Base-by-base conservation (phyloP, 139 green algal genomes). In the Chlorella sp. region DNA sequence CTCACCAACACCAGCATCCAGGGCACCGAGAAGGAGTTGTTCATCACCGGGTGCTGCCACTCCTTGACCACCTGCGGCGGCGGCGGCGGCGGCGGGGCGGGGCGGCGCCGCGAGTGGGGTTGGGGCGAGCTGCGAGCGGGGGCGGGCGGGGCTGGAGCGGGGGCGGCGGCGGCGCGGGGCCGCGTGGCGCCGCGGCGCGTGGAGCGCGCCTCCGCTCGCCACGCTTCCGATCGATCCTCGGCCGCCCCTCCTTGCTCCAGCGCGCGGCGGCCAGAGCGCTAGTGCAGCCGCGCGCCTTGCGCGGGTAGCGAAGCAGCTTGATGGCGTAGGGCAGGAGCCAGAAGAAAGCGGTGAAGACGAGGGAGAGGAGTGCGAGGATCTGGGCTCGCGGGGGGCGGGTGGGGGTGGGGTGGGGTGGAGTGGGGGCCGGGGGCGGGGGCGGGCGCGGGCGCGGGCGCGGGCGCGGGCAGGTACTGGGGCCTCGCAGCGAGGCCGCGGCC, bases 281-380 rank as follows among this genome's bases (percentile, higher is more conserved):
- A n/a, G n/a, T n/a, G n/a, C n/a, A n/a, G n/a, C n/a, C 11, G 25
- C 62, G 50, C 14, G 81, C 77, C 74, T 89, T 89, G n/a, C 75
- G 53, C 4, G 82, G 84, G 75, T 89, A 89, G 43, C 77, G 66
- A 41, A 84, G n/a, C 11, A 63, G 53, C 67, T 89, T 90, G 45
- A 79, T 3, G 12, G 75, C 2, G 68, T 85, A 89, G 8, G 84
- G 85, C 17, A 75, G 19, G 0, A 74, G 42, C n/a, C n/a, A n/a
- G 53, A 73, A 79, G 41, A 76, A 64, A 75, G 74, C 61, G 62
- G 77, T 84, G 38, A 77, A 74, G 40, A 82, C 40, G 45, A 87
- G 73, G 31, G 70, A 71, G 2, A 66, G 45, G 38, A 89, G 55
- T 14, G 68, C 76, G 14, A 89, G 42, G 35, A 79, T 40, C 64